Evolutionary conservation across 441 rosid genomes (phyloP).

Genomic region (Sinapis alba): DNA sequence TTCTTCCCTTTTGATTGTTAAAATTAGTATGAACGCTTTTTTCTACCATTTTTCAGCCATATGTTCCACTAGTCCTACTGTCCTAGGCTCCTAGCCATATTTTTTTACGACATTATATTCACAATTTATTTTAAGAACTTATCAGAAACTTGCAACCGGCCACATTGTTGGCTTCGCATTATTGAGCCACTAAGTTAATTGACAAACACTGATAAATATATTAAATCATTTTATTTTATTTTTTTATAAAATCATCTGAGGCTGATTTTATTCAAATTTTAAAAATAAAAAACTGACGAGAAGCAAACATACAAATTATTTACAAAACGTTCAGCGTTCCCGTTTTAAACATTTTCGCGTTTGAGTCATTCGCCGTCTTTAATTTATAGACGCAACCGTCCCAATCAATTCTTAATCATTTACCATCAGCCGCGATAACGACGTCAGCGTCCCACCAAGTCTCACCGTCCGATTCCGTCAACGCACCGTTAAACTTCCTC

Average conservation of each 20-base stretch:
- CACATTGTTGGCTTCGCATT: neutral
- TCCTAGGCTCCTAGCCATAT: too few relatives aligned
- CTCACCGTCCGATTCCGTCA: conserved; percentile 58
- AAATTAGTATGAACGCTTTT: neutral
- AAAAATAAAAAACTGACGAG: neutral
- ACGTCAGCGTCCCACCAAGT: conserved; percentile 77
- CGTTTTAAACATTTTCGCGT: conserved; percentile 19
- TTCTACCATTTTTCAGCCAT: neutral
- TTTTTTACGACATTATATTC: neutral
- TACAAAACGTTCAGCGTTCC: conserved; percentile 35
- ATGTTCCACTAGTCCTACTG: neutral
- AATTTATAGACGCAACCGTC: conserved; percentile 29
- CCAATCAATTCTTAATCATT: neutral
- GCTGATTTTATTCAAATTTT: neutral
- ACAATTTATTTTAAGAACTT: neutral
- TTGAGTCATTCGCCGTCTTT: conserved; percentile 8
- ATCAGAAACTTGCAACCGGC: neutral
- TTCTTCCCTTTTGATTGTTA: neutral
- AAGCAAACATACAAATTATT: conserved; percentile 33
- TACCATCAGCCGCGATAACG: conserved; percentile 44
- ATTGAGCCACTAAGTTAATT: neutral
- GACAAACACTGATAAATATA: neutral
- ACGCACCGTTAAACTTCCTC: conserved; percentile 56
- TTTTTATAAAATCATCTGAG: neutral
- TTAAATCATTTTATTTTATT: neutral